Percentiles rank a stretch among this genome's conserved stretches.
phyloP scores from a whole-genome alignment of 352 stramenopile species.

The Phytopythium aichiense region DNA sequence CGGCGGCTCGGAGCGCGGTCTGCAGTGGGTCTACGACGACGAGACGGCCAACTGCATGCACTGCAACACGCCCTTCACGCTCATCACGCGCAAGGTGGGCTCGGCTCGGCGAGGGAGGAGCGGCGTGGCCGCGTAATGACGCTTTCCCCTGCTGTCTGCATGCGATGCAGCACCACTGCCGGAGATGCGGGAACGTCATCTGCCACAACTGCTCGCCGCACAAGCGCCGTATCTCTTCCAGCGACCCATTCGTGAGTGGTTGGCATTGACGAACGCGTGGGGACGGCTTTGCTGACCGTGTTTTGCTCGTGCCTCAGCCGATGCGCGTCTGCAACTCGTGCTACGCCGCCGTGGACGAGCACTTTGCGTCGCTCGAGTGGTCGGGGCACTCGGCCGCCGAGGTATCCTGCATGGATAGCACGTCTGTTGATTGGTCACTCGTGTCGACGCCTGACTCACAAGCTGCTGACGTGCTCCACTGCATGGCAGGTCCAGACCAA shows the following conservation, averaged over 20 bases:
- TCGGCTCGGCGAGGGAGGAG: background rate
- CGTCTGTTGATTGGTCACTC: background rate
- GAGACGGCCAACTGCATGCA: conserved; percentile 86
- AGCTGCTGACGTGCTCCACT: background rate
- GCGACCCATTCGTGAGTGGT: conserved; percentile 70
- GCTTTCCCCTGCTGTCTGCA: conserved; percentile 7
- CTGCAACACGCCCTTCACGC: conserved; percentile 81
- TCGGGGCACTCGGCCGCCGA: conserved; percentile 71
- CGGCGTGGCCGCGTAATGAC: background rate
- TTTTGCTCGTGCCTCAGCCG: conserved; percentile 31
- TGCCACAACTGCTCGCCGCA: conserved; percentile 86
- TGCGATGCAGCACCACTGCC: conserved; percentile 65
- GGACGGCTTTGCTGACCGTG: background rate
- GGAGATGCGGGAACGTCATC: conserved; percentile 79
- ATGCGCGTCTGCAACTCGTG: conserved; percentile 87
- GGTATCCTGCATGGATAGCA: conserved; percentile 14
- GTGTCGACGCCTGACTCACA: background rate
- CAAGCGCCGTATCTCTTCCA: conserved; percentile 77
- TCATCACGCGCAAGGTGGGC: conserved; percentile 75
- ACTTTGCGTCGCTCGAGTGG: conserved; percentile 83
- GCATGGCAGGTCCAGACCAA: conserved; percentile 50
- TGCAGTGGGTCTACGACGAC: conserved; percentile 85
- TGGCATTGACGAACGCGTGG: background rate
- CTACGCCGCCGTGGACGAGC: conserved; percentile 79
- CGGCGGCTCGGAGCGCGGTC: conserved; percentile 32